Evolutionary conservation across 139 green algal species (phyloP), one percentile per base, ranked within the genome.

Genomic region (Chlamydomonas sp.): DNA sequence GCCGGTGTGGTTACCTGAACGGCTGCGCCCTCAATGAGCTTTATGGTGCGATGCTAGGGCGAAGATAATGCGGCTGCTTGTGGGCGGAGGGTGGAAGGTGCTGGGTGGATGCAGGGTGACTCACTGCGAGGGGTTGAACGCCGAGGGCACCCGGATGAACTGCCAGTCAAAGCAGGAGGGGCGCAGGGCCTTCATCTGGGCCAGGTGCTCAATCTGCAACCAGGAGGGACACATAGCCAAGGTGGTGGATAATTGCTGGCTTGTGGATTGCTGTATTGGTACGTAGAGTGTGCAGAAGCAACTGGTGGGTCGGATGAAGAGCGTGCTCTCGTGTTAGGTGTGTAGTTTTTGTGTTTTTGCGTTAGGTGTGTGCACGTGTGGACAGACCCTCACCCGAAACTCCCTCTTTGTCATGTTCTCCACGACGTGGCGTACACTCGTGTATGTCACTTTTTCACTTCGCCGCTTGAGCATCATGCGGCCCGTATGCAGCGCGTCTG

Each of bases 161-260:
- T 93, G 84, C 92, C 92, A 95, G 3, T 87, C 88, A n/a, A 95
- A 91, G 5, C 89, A 86, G 3, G 90, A 77, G 9, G 92, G 92
- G 68, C 78, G 88, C 14, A 95, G 78, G 60, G 78, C 66, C 82
- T 93, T 95, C 75, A 95, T 95, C 82, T 93, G 92, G 80, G 92
- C 90, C 2, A 93, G 57, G 77, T 95, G 86, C 71, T 86, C 73
- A 1, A 94, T 77, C 91, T 94, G 82, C 49, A 77, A 49, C 68
- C 2, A 60, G 74, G 18, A 78, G 75, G 79, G 68, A 49, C 31
- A 49, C 31, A 49, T 49, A 49, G 31, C 31, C 31, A 49, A 49
- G 31, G 31, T 49, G 31, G 31, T 49, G 31, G 31, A 49, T 49
- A 49, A 49, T 49, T 49, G 31, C 31, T 49, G 31, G 31, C 31